Base-by-base conservation (phyloP, 306 rosid genomes). In the Herpetospermum pedunculosum region DNA sequence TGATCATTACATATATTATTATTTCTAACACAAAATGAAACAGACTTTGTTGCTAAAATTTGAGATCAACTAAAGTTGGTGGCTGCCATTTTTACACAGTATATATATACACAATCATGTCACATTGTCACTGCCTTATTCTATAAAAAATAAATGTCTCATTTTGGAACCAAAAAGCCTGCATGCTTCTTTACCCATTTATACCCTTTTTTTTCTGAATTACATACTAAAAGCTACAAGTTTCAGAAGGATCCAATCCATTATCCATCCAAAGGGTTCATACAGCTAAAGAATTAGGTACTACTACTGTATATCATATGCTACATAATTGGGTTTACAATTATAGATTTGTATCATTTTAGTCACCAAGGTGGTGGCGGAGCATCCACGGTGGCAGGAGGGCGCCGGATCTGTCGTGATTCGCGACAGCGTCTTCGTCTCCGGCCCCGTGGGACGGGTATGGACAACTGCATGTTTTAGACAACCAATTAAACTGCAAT, bases 371-470 rank as follows among this genome's bases (percentile, higher is more conserved):
- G 40, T 77, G 35, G 49, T 78, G 82, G 71, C 75, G 75, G 76
- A 84, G 78, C 97, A 92, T 86, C 97, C 96, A 92, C 0, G 84
- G 75, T 0, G 90, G 94, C 75, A 92, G 80, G 21, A 73, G 37
- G 5, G 48, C 3, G 29, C 57, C 76, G 14, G 77, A 75, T 65
- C 40, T 73, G 49, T 74, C 21, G 32, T 74, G 76, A 4, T 25
- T 19, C 16, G 16, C 37, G 19, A 41, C 63, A 59, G 74, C 82
- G 9, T 47, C 55, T 16, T 76, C 63, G 35, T 65, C 63, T 53
- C 15, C 82, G 0, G 29, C 19, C 14, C 4, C 37, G 4, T 32
- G 68, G 0, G 71, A 29, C 8, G 74, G 18, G 28, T 28, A 70
- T 16, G 43, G 43, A 29, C 37, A 70, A 29, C 74, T 70, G 58